Evolutionary conservation across 1,139 yeast genomes (phyloP).

Genomic region (Kluyveromyces sp.): DNA sequence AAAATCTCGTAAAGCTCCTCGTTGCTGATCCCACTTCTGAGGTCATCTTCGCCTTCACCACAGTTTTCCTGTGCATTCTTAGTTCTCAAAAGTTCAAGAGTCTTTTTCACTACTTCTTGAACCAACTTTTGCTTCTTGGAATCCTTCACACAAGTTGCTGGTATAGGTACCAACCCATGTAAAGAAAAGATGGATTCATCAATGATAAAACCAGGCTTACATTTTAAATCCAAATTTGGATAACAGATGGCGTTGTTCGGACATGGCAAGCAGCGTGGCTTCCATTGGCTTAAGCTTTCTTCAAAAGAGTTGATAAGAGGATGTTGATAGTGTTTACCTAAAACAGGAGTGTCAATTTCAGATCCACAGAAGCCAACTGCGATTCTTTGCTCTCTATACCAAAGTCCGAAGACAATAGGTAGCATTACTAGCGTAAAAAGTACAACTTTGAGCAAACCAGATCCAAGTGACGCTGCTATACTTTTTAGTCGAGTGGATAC

Average conservation of each 20-base stretch:
- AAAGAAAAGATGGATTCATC: constrained; percentile 50
- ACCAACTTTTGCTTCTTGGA: constrained; percentile 64
- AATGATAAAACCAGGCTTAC: constrained; percentile 62
- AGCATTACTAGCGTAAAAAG: constrained; percentile 17
- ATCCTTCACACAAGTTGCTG: constrained; percentile 70
- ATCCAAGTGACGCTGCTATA: constrained; percentile 5
- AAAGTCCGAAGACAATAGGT: constrained; percentile 36
- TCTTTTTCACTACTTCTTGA: constrained; percentile 58
- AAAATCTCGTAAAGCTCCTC: constrained; percentile 55
- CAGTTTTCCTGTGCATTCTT: constrained; percentile 66
- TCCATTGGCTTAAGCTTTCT: constrained; percentile 21
- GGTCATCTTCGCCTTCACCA: constrained; percentile 43
- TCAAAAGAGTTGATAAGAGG: constrained; percentile 21
- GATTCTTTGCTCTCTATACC: constrained; percentile 58
- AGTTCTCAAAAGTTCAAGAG: constrained; percentile 58
- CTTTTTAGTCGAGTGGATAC: background rate
- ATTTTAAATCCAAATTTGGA: constrained; percentile 49
- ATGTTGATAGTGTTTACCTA: constrained; percentile 20
- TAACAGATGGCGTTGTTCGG: constrained; percentile 78
- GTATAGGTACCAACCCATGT: constrained; percentile 51
- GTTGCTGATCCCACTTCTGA: constrained; percentile 46
- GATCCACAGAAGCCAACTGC: constrained; percentile 64
- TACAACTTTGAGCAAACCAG: constrained; percentile 12
- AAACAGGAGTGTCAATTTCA: constrained; percentile 36
- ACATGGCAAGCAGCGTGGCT: constrained; percentile 68